A percentile compares a stretch with the other conserved stretches of the same genome.
These are phyloP conservation scores for Camelina hispida DNA, from an alignment of 345 rosid species.

Conservation along the genomic window DNA sequence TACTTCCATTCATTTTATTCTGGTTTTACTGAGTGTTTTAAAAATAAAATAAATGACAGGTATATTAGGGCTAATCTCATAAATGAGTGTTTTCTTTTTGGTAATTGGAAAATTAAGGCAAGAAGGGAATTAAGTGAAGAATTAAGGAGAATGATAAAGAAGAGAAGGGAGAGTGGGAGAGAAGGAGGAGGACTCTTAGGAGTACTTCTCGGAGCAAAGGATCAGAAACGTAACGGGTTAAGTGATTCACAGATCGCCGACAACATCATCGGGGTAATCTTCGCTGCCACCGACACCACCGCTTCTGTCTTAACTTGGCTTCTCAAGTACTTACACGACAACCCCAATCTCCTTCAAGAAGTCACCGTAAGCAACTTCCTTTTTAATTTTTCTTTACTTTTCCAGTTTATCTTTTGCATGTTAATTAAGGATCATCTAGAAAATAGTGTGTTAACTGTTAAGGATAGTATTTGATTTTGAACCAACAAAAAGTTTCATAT, in stretches of 20 bases:
- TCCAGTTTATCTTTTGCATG: background rate
- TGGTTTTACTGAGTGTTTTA: too few species aligned
- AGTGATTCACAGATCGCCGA: slow-evolving; percentile 89
- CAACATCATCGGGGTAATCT: slow-evolving; percentile 88
- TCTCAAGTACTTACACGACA: slow-evolving; percentile 83
- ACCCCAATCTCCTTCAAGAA: slow-evolving; percentile 59
- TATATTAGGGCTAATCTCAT: background rate
- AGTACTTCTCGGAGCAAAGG: slow-evolving; percentile 58
- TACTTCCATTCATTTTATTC: slow-evolving; percentile 1
- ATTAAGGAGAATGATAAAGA: slow-evolving; percentile 61
- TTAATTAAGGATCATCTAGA: background rate
- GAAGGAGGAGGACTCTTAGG: slow-evolving; percentile 67
- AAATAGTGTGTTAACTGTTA: background rate
- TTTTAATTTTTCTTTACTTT: background rate
- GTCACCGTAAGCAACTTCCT: slow-evolving; percentile 54
- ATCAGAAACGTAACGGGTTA: slow-evolving; percentile 51
- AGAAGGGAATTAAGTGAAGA: slow-evolving; percentile 65
- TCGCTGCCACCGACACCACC: slow-evolving; percentile 97
- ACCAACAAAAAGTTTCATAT: background rate
- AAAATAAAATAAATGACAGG: background rate
- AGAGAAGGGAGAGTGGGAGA: slow-evolving; percentile 58
- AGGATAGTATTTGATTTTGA: too few species aligned
- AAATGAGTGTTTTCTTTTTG: background rate
- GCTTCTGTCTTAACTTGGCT: slow-evolving; percentile 89
- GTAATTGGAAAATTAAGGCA: slow-evolving; percentile 53